Evolutionary conservation across 2,329 filamentous ascomycete genomes (phyloP).

Genomic region (Aspergillus ochraceus): DNA sequence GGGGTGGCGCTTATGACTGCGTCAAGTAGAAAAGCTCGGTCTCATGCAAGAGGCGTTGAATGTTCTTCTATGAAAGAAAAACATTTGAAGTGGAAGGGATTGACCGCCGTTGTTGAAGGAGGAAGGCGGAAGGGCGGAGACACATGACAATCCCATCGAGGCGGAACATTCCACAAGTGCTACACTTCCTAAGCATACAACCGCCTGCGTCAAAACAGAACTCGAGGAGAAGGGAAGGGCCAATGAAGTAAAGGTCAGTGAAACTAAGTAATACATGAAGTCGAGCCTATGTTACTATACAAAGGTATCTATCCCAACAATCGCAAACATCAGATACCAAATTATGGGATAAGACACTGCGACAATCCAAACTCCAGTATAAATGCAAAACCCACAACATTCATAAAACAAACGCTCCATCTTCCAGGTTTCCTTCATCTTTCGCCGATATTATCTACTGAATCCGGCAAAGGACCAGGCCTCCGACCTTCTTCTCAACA

Average conservation of each 20-base stretch:
- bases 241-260: conserved; percentile 15
- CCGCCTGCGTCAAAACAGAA: neutral
- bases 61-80: too few species aligned
- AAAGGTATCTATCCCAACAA: conserved; percentile 36
- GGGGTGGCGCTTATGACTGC: neutral
- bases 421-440: conserved; percentile 6
- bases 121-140: neutral
- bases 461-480: conserved; percentile 73
- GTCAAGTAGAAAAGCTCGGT: too few species aligned
- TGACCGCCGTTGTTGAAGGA: neutral
- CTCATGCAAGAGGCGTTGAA: too few species aligned
- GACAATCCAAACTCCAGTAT: conserved; percentile 40
- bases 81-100: too few species aligned
- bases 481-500: conserved; percentile 76
- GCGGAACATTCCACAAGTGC: neutral
- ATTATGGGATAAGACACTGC: conserved; percentile 32
- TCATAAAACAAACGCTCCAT: conserved; percentile 17
- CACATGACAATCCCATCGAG: neutral
- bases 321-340: conserved; percentile 28
- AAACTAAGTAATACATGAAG: conserved; percentile 24
- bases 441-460: conserved; percentile 11
- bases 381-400: conserved; percentile 34
- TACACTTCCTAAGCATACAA: neutral
- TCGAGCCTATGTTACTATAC: conserved; percentile 36
- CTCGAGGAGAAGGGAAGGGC: neutral